Percentiles rank a stretch among this genome's conserved stretches.
Conservation (phyloP, 2,329 filamentous ascomycete species). For the Thielaviopsis ethacetica region DNA sequence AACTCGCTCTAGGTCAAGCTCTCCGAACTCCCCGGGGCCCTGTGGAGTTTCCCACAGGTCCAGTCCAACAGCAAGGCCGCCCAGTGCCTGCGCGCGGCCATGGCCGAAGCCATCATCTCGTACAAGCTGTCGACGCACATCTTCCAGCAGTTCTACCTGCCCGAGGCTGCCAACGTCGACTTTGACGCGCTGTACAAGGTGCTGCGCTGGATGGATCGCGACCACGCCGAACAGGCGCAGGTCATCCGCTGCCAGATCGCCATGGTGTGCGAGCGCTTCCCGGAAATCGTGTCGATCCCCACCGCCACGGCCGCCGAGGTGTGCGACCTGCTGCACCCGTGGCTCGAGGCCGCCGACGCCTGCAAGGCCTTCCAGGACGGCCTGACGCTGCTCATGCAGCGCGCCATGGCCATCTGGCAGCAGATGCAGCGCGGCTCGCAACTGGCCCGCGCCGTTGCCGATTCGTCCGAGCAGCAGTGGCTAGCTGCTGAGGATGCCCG, state of each 20-base stretch:
- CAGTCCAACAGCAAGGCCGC: slow-evolving; percentile 10
- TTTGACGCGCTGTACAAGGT: slow-evolving; percentile 8
- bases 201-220: slow-evolving; percentile 10
- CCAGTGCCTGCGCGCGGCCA: slow-evolving; percentile 7
- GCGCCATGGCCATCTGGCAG: slow-evolving; percentile 11
- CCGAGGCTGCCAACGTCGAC: slow-evolving; percentile 4
- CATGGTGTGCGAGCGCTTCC: slow-evolving; percentile 10
- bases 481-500: slow-evolving; percentile 6
- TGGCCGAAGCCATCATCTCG: slow-evolving; percentile 9
- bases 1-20: slow-evolving; percentile 7
- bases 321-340: slow-evolving; percentile 5
- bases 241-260: slow-evolving; percentile 11
- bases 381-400: slow-evolving; percentile 8
- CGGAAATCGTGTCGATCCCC: slow-evolving; percentile 4
- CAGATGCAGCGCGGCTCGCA: slow-evolving; percentile 12
- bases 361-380: slow-evolving; percentile 9
- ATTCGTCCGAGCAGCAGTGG: slow-evolving; percentile 9
- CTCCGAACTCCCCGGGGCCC: slow-evolving; percentile 4
- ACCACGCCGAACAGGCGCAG: slow-evolving; percentile 8
- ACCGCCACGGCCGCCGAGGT: background rate
- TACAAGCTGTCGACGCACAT: slow-evolving; percentile 9
- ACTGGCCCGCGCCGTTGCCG: slow-evolving; percentile 6
- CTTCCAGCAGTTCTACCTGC: slow-evolving; percentile 10
- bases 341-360: slow-evolving; percentile 2
- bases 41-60: slow-evolving; percentile 7